Base-by-base conservation (phyloP, 805 yeast genomes). In the Yamadazyma endophytica region DNA sequence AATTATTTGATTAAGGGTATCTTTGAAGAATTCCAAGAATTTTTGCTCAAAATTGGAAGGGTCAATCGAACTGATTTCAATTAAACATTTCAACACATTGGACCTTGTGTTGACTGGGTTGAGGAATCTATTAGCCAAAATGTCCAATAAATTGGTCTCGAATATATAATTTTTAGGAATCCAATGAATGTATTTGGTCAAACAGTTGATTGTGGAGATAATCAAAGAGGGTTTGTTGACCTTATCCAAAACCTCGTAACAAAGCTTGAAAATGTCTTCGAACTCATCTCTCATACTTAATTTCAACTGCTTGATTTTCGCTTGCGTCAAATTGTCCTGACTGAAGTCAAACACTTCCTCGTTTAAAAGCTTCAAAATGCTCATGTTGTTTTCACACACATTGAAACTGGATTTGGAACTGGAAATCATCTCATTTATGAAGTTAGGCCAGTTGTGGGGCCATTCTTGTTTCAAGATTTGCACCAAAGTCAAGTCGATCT, bases 391-490 rank as follows among this genome's bases (percentile, higher is more conserved):
- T 60, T 92, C 98, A 65, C 98, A 92, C 31, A 92, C 96, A 50
- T 88, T 90, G 57, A 84, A 77, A 14, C 92, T 81, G 9, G 90
- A 77, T 42, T 86, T 76, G 27, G 94, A 80, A 42, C 95, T 81
- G 38, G 73, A 75, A 28, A 90, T 92, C 35, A 92, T 75, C 56
- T 92, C 98, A 12, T 96, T 96, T 30, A 92, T 83, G 50, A 92
- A 92, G 49, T 82, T 84, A 13, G 97, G 97, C 99, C 99, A 92
- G 56, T 89, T 84, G 47, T 81, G 86, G 20, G 99, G 99, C 99
- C 99, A 92, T 56, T 92, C 99, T 62, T 92, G 97, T 52, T 92
- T 92, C 51, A 92, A 75, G 31, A 92, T 81, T 52, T 89, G 94
- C 21, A 92, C 98, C 49, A 92, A 68, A 11, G 97, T 90, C 51